Evolutionary conservation across 805 yeast species (phyloP), one percentile per base, ranked within the genome.

Genomic region (Cyberlindnera meyerae): DNA sequence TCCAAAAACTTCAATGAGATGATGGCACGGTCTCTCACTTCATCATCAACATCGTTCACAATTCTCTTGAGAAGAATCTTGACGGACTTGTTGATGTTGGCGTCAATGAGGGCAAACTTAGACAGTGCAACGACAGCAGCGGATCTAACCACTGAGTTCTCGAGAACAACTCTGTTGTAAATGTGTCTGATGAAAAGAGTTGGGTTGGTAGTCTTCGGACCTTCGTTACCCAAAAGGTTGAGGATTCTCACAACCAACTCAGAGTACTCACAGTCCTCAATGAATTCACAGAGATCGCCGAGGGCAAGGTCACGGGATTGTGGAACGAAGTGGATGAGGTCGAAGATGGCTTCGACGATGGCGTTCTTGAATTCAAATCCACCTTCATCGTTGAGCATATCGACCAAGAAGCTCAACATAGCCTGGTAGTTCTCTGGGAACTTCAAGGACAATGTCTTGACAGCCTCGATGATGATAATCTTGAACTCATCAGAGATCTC

Each of bases 11-110:
- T 73, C 55, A 90, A 71, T 2, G 95, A 81, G 49, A 90, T 68
- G 3, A 95, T 83, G 8, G 98, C 97, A 60, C 98, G 80, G 60
- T 90, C 98, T 69, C 98, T 86, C 24, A 93, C 98, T 64, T 90
- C 98, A 62, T 90, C 98, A 60, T 90, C 96, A 30, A 71, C 75
- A 61, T 90, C 98, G 47, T 75, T 83, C 47, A 88, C 73, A 49
- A 95, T 87, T 65, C 97, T 79, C 42, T 72, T 71, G 49, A 93
- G 73, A 51, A 93, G 71, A 42, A 83, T 82, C 49, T 72, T 71
- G 50, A 90, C 83, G 37, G 88, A 82, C 44, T 72, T 70, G 37
- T 74, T 66, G 44, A 89, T 75, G 18, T 72, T 68, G 12, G 73
- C 74, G 48, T 88, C 94, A 34, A 71, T 68, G 39, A 85, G 66